Conservation (phyloP, 805 yeast genomes). For the Debaryomyces maramus region DNA sequence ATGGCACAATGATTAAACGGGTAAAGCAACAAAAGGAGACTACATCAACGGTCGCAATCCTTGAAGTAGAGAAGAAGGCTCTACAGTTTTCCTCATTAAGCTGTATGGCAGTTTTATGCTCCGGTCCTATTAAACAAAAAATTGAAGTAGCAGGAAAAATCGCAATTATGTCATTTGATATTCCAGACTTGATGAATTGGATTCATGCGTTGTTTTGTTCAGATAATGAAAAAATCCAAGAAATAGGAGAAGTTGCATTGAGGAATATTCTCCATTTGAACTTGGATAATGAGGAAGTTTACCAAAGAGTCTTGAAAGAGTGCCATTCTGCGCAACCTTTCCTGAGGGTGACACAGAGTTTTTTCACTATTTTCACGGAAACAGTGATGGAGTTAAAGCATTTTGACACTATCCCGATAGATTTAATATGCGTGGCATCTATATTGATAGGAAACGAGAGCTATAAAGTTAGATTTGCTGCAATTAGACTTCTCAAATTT, state of each 20-base stretch:
- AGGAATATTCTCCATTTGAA: constrained; percentile 65
- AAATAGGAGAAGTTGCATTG: constrained; percentile 70
- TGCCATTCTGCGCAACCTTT: constrained; percentile 62
- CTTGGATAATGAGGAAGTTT: constrained; percentile 50
- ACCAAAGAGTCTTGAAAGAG: constrained; percentile 62
- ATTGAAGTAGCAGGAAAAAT: constrained; percentile 47
- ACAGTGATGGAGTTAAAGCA: constrained; percentile 53
- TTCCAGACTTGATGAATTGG: constrained; percentile 72
- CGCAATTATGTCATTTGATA: constrained; percentile 67
- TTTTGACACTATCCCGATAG: constrained; percentile 55
- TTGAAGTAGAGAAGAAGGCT: constrained; percentile 76
- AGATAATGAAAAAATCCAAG: constrained; percentile 55
- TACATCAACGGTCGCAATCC: constrained; percentile 62
- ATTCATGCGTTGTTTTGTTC: constrained; percentile 68
- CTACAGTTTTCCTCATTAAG: constrained; percentile 71
- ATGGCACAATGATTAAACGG: constrained; percentile 52
- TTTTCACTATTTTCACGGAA: constrained; percentile 70
- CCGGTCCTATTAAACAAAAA: constrained; percentile 63
- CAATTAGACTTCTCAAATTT: constrained; percentile 66
- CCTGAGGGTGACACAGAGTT: constrained; percentile 58
- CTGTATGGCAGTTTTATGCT: constrained; percentile 80
- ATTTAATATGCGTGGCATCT: constrained; percentile 70
- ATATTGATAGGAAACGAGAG: constrained; percentile 78
- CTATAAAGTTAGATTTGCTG: constrained; percentile 64
- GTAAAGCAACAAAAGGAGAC: constrained; percentile 39